These are phyloP conservation scores for Rosa chinensis DNA, from an alignment of 306 rosid species.

Conservation along the genomic window DNA sequence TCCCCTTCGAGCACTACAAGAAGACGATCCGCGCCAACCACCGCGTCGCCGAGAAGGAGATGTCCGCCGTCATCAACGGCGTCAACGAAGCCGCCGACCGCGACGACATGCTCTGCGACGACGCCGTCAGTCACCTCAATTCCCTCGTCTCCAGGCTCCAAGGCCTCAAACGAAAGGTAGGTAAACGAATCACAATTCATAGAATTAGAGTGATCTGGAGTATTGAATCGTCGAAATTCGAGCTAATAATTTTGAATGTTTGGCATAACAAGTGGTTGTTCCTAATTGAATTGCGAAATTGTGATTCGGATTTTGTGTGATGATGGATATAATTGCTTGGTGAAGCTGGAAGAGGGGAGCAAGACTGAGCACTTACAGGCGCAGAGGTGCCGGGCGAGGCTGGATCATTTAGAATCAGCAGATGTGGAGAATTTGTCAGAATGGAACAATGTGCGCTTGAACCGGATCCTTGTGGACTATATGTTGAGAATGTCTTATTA, in stretches of 20 bases:
- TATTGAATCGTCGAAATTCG: constrained; percentile 5
- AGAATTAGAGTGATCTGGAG: neutral
- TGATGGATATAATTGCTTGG: constrained; percentile 13
- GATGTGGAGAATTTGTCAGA: constrained; percentile 67
- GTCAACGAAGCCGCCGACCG: constrained; percentile 54
- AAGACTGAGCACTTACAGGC: constrained; percentile 79
- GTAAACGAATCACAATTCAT: constrained; percentile 30
- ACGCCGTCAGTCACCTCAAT: constrained; percentile 71
- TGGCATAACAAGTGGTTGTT: neutral
- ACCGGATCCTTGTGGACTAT: constrained; percentile 92
- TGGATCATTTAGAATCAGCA: constrained; percentile 80
- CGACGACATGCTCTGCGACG: constrained; percentile 47
- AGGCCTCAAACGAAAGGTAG: constrained; percentile 94
- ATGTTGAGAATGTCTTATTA: constrained; percentile 94
- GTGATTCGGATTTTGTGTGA: neutral
- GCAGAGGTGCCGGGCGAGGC: constrained; percentile 76
- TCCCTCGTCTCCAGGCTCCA: constrained; percentile 84
- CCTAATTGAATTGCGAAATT: constrained; percentile 12
- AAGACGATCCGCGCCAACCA: constrained; percentile 90
- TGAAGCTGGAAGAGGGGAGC: constrained; percentile 85
- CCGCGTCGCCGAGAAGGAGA: constrained; percentile 78
- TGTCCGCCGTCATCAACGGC: constrained; percentile 70
- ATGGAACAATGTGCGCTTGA: constrained; percentile 79
- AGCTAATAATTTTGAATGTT: neutral
- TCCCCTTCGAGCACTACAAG: constrained; percentile 98